phyloP scores from a whole-genome alignment of 1,284 basidiomycete species.

The Ustilago curta region DNA sequence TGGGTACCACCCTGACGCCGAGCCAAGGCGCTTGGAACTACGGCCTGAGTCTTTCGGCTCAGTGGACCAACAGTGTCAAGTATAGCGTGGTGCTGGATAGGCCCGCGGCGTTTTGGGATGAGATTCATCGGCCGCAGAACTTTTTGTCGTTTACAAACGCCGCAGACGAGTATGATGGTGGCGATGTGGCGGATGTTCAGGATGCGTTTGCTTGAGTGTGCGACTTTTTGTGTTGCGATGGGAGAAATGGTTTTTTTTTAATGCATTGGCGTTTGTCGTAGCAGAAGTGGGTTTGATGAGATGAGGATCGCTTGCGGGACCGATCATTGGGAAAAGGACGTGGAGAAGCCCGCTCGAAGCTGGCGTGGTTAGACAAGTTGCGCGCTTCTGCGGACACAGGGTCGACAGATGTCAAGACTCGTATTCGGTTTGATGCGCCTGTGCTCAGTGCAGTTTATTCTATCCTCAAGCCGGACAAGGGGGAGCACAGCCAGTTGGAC shows the following conservation, averaged over 20 bases:
- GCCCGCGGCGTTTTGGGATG: constrained; percentile 93
- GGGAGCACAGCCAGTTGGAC: no score
- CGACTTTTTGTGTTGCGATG: background rate
- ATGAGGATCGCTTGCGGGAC: no score
- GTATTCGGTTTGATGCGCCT: no score
- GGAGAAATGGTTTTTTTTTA: background rate
- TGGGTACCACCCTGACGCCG: constrained; percentile 67
- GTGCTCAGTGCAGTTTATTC: no score
- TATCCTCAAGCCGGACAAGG: no score
- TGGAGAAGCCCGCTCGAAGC: no score
- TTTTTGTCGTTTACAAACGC: constrained; percentile 66
- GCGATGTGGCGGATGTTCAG: constrained; percentile 60
- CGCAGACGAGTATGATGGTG: constrained; percentile 27
- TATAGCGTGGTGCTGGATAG: constrained; percentile 91
- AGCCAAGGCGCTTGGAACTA: constrained; percentile 63
- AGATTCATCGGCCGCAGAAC: constrained; percentile 81
- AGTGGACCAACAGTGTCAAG: constrained; percentile 85
- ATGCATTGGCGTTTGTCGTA: no score
- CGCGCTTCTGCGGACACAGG: no score
- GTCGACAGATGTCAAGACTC: no score
- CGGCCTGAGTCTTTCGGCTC: constrained; percentile 77
- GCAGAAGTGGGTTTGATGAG: no score
- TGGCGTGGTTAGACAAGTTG: no score
- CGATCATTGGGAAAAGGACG: no score
- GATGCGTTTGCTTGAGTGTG: constrained; percentile 58